Conservation (phyloP, 2,329 filamentous ascomycete genomes). For the Microdochium nivale region DNA sequence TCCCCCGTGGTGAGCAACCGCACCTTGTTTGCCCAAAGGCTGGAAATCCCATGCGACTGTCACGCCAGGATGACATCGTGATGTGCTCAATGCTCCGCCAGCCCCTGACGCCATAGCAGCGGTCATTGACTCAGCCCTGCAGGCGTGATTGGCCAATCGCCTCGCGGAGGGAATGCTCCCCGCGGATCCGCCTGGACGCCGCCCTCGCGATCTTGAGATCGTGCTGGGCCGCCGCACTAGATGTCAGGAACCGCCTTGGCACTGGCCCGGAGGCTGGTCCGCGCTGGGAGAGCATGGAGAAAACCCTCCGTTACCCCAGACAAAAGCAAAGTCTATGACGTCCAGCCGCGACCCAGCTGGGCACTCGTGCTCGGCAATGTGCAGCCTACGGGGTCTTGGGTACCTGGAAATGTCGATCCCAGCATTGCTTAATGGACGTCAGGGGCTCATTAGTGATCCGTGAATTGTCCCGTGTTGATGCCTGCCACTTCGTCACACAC, state of each 20-base stretch:
- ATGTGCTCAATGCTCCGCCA: neutral
- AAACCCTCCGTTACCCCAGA: neutral
- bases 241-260: neutral
- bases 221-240: no score
- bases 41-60: neutral
- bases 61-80: neutral
- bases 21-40: neutral
- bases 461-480: neutral
- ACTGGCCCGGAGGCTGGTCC: neutral
- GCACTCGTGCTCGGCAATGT: neutral
- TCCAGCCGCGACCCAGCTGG: neutral
- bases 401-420: neutral
- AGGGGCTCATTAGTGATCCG: neutral
- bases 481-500: neutral
- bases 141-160: neutral
- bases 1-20: neutral
- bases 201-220: no score
- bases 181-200: no score
- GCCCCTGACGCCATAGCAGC: neutral
- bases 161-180: no score
- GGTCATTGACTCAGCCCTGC: neutral
- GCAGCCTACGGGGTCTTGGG: neutral
- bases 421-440: neutral
- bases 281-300: neutral
- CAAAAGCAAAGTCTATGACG: neutral